phyloP scores from a whole-genome alignment of 768 basidiomycete genomes.

The Tubosaeta sp. region DNA sequence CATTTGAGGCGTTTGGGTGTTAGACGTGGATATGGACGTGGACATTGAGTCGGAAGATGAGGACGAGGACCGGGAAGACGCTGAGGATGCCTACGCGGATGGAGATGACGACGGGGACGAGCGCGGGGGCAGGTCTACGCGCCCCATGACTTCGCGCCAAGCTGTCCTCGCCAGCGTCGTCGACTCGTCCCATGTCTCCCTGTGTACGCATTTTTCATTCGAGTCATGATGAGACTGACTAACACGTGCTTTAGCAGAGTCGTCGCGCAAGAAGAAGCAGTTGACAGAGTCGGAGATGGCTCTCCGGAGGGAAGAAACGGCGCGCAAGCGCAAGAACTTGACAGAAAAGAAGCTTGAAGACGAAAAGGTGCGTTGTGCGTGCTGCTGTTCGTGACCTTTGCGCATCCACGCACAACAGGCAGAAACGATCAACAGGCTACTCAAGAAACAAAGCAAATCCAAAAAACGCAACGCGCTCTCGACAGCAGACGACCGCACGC shows the following conservation, averaged over 20 bases:
- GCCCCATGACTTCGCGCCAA: slow-evolving; percentile 56
- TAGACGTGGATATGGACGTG: not conserved
- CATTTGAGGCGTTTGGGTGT: not conserved
- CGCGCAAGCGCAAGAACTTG: slow-evolving; percentile 74
- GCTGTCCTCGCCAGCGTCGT: slow-evolving; percentile 69
- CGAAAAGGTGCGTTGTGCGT: slow-evolving; percentile 55
- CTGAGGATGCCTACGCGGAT: slow-evolving; percentile 23
- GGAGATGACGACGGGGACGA: slow-evolving; percentile 30
- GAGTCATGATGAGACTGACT: not conserved
- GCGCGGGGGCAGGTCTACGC: slow-evolving; percentile 25
- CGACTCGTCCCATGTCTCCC: slow-evolving; percentile 63
- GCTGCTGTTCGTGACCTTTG: too few species aligned
- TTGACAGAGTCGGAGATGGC: slow-evolving; percentile 72
- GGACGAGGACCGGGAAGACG: slow-evolving; percentile 36
- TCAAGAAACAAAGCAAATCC: slow-evolving; percentile 78
- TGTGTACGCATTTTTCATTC: slow-evolving; percentile 35
- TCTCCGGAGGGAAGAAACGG: slow-evolving; percentile 72
- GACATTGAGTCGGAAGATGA: slow-evolving; percentile 41
- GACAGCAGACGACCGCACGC: slow-evolving; percentile 45
- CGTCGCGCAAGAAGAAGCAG: slow-evolving; percentile 52
- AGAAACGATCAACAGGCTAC: slow-evolving; percentile 84
- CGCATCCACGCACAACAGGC: slow-evolving; percentile 40
- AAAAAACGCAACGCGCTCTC: slow-evolving; percentile 51
- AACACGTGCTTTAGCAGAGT: slow-evolving; percentile 8
- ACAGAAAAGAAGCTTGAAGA: slow-evolving; percentile 82